These are phyloP conservation scores for Triadica sebifera DNA, from an alignment of 345 rosid genomes.

Conservation along the genomic window DNA sequence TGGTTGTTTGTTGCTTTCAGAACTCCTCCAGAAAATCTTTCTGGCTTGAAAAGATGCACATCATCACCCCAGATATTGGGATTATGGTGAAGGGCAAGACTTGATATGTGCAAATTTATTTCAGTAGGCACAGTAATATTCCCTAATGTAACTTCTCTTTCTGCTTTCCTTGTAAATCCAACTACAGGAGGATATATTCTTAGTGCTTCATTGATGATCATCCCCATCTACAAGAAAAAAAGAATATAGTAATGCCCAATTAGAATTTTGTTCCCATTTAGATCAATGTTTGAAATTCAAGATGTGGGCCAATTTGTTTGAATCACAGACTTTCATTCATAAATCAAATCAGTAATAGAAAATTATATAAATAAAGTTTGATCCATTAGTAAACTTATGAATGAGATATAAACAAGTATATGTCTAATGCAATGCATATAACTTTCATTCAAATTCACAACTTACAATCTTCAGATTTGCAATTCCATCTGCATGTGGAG, in stretches of 20 bases:
- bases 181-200: slow-evolving; percentile 37
- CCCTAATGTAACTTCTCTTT: slow-evolving; percentile 26
- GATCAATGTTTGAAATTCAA: too few species aligned
- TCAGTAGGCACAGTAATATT: slow-evolving; percentile 26
- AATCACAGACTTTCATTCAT: too few species aligned
- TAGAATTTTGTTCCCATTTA: too few species aligned
- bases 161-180: slow-evolving; percentile 9
- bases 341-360: too few species aligned
- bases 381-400: too few species aligned
- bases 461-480: slow-evolving; percentile 35
- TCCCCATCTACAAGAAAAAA: slow-evolving; percentile 21
- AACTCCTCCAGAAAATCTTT: slow-evolving; percentile 38
- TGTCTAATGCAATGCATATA: neutral
- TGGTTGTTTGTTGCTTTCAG: slow-evolving; percentile 39
- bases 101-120: slow-evolving; percentile 5
- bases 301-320: too few species aligned
- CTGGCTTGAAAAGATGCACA: slow-evolving; percentile 36
- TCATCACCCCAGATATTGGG: slow-evolving; percentile 43
- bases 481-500: slow-evolving; percentile 27
- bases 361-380: too few species aligned
- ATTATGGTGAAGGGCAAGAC: slow-evolving; percentile 29
- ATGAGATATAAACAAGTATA: too few species aligned
- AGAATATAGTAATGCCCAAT: too few species aligned
- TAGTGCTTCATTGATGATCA: slow-evolving; percentile 37
- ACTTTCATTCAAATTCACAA: neutral